Percentiles rank a stretch among this genome's conserved stretches.
These are phyloP conservation scores for Trematosphaeria pertusa DNA, from an alignment of 2,329 filamentous ascomycete genomes.

Conservation along the genomic window DNA sequence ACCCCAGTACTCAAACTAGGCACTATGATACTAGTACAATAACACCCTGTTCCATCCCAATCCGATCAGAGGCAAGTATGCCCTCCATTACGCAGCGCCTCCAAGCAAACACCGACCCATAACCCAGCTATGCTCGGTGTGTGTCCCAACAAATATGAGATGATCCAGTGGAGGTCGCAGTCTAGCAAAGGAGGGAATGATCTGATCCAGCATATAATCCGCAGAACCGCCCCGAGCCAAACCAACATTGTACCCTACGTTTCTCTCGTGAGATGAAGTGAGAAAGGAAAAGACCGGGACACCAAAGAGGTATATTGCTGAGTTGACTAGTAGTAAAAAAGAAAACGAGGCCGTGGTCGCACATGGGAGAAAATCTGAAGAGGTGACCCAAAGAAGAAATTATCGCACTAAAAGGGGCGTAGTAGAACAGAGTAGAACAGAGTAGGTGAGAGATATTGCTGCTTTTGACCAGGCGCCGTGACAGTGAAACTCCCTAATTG, in stretches of 20 bases:
- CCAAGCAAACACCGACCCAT: constrained; percentile 41
- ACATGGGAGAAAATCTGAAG: constrained; percentile 11
- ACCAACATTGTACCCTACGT: too few relatives aligned
- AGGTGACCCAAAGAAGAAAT: constrained; percentile 7
- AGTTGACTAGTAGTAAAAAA: constrained; percentile 18
- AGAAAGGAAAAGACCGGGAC: constrained; percentile 18
- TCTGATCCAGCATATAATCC: too few relatives aligned
- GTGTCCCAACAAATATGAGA: constrained; percentile 4
- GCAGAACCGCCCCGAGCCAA: too few relatives aligned
- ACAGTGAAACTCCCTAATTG: background rate
- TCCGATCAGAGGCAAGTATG: too few relatives aligned
- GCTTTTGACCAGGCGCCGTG: constrained; percentile 16
- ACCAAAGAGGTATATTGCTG: constrained; percentile 44
- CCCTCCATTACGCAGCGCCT: too few relatives aligned
- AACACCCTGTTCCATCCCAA: too few relatives aligned
- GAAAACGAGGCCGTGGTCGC: constrained; percentile 25
- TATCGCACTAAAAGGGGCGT: constrained; percentile 14
- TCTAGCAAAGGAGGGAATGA: constrained; percentile 19
- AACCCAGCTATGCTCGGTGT: constrained; percentile 35
- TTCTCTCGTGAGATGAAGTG: constrained; percentile 22
- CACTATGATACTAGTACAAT: too few relatives aligned
- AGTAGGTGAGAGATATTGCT: constrained; percentile 9
- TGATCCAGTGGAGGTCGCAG: constrained; percentile 24
- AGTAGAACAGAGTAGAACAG: too few relatives aligned
- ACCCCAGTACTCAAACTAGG: too few relatives aligned